phyloP scores from a whole-genome alignment of 805 yeast genomes.

The Teunomyces gatunensis region DNA sequence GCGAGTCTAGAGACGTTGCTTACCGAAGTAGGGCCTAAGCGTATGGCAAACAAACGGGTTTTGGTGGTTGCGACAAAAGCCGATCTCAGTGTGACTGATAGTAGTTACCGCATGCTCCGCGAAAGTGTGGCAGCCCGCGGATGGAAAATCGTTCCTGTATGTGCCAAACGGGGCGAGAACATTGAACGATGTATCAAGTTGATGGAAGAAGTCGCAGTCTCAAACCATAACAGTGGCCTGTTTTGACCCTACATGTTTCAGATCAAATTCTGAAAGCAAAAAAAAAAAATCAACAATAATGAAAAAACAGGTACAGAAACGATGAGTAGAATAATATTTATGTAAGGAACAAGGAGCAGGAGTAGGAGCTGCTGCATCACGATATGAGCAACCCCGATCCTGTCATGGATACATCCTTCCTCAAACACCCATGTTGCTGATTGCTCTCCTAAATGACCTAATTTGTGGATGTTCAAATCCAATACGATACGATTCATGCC shows the following conservation, averaged over 20 bases:
- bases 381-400: too few species aligned
- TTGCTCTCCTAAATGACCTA: not conserved
- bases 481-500: not conserved
- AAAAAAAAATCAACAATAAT: not conserved
- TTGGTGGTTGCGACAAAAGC: slow-evolving; percentile 94
- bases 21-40: slow-evolving; percentile 65
- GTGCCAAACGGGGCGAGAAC: slow-evolving; percentile 74
- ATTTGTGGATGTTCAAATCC: not conserved
- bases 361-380: too few species aligned
- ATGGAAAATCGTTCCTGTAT: slow-evolving; percentile 82
- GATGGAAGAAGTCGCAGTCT: slow-evolving; percentile 61
- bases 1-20: slow-evolving; percentile 61
- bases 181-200: slow-evolving; percentile 63
- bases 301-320: not conserved
- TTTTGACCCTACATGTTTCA: not conserved
- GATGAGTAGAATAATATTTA: not conserved
- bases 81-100: slow-evolving; percentile 59
- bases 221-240: not conserved
- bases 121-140: slow-evolving; percentile 35
- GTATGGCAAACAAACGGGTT: slow-evolving; percentile 59
- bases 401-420: not conserved
- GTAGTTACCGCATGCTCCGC: slow-evolving; percentile 46
- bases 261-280: not conserved
- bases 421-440: not conserved
- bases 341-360: not conserved